phyloP scores from a whole-genome alignment of 2,329 filamentous ascomycete species.

The Diplodia corticola region DNA sequence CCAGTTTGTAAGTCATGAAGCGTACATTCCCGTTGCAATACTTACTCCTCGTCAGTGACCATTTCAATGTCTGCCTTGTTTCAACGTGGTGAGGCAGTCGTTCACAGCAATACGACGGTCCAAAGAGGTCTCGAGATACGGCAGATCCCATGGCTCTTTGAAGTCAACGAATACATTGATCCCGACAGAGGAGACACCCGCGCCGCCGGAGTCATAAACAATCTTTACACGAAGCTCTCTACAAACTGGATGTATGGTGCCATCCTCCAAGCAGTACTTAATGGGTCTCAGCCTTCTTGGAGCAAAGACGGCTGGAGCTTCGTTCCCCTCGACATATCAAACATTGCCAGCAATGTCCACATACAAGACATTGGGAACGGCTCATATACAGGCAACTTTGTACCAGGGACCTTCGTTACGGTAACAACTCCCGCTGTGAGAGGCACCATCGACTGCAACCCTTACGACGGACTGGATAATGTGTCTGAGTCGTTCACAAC shows the following conservation, averaged over 20 bases:
- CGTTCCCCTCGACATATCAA: slow-evolving; percentile 23
- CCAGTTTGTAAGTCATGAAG: too few relatives aligned
- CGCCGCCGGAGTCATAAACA: not conserved
- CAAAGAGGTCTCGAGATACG: slow-evolving; percentile 24
- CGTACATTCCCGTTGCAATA: too few relatives aligned
- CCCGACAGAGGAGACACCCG: too few relatives aligned
- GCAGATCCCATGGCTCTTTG: slow-evolving; percentile 22
- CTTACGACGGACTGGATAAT: too few relatives aligned
- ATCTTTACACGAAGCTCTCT: slow-evolving; percentile 21
- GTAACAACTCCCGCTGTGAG: too few relatives aligned
- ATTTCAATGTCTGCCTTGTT: too few relatives aligned
- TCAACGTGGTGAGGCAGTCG: slow-evolving; percentile 6
- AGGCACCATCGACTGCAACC: too few relatives aligned
- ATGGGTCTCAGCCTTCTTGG: slow-evolving; percentile 26
- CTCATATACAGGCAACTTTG: too few relatives aligned
- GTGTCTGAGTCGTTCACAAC: too few relatives aligned
- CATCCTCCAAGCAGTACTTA: slow-evolving; percentile 23
- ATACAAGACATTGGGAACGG: too few relatives aligned
- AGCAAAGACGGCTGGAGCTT: slow-evolving; percentile 26
- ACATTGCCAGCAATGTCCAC: not conserved
- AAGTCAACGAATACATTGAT: not conserved
- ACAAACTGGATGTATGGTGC: slow-evolving; percentile 27
- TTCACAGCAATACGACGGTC: slow-evolving; percentile 25
- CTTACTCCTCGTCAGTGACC: too few relatives aligned
- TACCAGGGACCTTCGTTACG: too few relatives aligned